Percentiles rank a stretch among this genome's conserved stretches.
Evolutionary conservation across 2,329 filamentous ascomycete species (phyloP).

Genomic region (Coniochaeta sp.): DNA sequence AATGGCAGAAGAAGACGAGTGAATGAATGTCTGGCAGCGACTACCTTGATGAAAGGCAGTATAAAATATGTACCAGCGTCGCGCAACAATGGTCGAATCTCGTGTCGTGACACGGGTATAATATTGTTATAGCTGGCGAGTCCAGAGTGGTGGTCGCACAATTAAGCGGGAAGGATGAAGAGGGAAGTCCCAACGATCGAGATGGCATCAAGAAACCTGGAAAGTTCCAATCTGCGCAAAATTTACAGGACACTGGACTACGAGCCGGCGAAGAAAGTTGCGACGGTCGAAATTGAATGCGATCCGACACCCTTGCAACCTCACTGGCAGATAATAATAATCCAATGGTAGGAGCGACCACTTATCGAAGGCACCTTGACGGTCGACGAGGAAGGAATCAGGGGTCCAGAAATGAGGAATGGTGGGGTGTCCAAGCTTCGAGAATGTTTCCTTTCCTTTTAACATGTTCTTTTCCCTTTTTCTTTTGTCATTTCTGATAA

Average conservation of each 20-base stretch:
- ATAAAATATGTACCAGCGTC: background rate
- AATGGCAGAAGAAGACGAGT: background rate
- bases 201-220: background rate
- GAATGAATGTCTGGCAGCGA: background rate
- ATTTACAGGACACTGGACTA: background rate
- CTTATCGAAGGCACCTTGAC: background rate
- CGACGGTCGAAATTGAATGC: background rate
- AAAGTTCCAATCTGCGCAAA: background rate
- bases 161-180: background rate
- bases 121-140: background rate
- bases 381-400: background rate
- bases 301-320: background rate
- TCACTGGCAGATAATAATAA: background rate
- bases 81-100: background rate
- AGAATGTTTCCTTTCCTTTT: no score
- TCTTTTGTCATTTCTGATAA: background rate
- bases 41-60: background rate
- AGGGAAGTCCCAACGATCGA: background rate
- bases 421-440: background rate
- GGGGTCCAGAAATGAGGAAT: background rate
- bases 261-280: background rate
- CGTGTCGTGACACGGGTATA: conserved; percentile 1
- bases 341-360: background rate
- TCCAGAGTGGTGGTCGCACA: background rate
- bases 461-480: no score